Base-by-base conservation (phyloP, 2,329 filamentous ascomycete species). In the Dactylonectria macrodidyma region DNA sequence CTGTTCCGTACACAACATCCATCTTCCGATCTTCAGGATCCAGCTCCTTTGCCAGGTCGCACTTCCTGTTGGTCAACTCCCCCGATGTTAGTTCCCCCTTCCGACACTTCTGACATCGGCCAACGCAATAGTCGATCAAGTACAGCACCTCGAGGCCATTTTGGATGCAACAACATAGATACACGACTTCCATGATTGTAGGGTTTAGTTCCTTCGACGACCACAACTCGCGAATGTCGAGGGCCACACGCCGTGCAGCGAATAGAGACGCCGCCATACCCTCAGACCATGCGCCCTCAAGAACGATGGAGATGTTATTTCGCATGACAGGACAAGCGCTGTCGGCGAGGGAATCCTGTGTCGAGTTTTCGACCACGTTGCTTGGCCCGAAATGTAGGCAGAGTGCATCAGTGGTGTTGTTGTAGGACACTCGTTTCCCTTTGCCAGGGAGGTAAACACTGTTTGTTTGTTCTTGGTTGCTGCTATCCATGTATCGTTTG, bases 101-200 rank as follows among this genome's bases (percentile, higher is more conserved):
- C 9, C 10, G 16, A 14, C 50, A 54, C 24, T 26, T n/a, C 24
- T 14, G 8, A 12, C 50, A 54, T 30, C 50, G 50, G 24, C 50
- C 50, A 34, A 54, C 26, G 26, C 50, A 54, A 26, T 54, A 54
- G 16, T 54, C 50, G 34, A 54, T n/a, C 22, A 54, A 12, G 50
- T 54, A 54, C 24, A 54, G 14, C n/a, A 34, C 50, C 50, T 54
- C 50, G 11, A 54, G 50, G n/a, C n/a, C 24, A n/a, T 54, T 54
- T 26, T 54, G 50, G 26, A 54, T 54, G 50, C 50, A 54, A 54
- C 50, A 34, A 54, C 50, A 30, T 5, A 54, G 50, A n/a, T 54
- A 54, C 3, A 26, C 50, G 33, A 54, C 7, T 33, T 24, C 33
- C 50, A 54, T 19, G 19, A 19, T 19, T 19, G 19, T 54, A 26